Evolutionary conservation across 805 yeast genomes (phyloP), one percentile per base, ranked within the genome.

Genomic region (Nadsonia fulvescens): DNA sequence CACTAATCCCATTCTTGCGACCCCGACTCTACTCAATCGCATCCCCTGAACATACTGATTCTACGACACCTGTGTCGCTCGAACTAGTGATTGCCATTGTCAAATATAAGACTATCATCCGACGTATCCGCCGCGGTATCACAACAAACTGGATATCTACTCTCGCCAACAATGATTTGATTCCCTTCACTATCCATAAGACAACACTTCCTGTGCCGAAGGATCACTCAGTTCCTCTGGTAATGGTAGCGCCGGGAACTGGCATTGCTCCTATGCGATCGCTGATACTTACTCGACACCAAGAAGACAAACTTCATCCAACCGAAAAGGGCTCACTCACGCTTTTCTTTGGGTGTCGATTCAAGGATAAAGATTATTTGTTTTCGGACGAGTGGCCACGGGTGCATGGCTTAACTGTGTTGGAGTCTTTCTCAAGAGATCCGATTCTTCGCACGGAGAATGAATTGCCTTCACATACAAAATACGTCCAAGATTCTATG

Each of bases 251-350:
- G 2, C 92, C 98, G 0, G 99, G 98, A 3, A 91, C 96, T 0
- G 99, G 99, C 2, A 58, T 89, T 7, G 98, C 99, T 1, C 98
- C 98, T 2, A 69, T 86, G 63, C 66, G 79, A 40, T 63, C 78
- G 1, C 41, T 83, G 20, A 59, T 86, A 8, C 65, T 65, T 22
- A 47, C 11, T 18, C 35, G 35, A 10, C 8, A 20, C 11, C 22
- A 13, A 5, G 20, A 13, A 4, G 36, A 38, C 5, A 20, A 30
- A 6, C 32, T 34, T 1, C 29, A 32, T 20, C 14, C 27, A 4
- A 20, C 26, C 15, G 38, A 37, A 1, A 23, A 30, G 2, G 54
- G 52, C 14, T 44, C 48, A 2, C 40, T 74, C 20, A 51, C 60
- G 22, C 46, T 86, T 14, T 78, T 83, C 38, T 66, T 67, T 33